Evolutionary conservation across 1,284 basidiomycete species (phyloP), one percentile per base, ranked within the genome.

Genomic region (Omphalotus olearius): DNA sequence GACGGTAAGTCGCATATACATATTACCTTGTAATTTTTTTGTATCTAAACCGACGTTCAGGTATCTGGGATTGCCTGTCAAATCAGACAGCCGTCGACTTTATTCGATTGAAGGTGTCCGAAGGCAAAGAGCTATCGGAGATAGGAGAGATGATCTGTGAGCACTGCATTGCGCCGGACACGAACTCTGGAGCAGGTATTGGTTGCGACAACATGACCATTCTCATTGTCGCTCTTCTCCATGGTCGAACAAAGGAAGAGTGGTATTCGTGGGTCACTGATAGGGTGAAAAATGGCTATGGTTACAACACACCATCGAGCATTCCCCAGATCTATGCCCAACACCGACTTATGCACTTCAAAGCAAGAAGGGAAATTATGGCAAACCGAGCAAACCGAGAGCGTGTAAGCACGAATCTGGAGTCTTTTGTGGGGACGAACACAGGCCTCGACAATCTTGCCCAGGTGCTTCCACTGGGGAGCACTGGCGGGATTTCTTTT

Each of bases 171-270:
- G 95, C 97, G 10, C 94, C 95, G 1, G 93, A 98, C 66, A 91
- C 92, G 2, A 89, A 91, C 43, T 90, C 91, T 38, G 93, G 92
- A 41, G 81, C 82, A 40, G 96, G 97, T 14, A 91, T 98, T 56
- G 97, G 97, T 18, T 98, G 95, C 66, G 97, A 99, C 74, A 99
- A 99, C 74, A 99, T 99, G 97, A 99, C 97, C 0, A 78, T 97
- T 50, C 81, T 98, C 59, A 81, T 99, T 53, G 82, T 99, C 45
- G 97, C 93, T 3, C 67, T 99, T 45, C 79, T 97, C 28, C 79
- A 90, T 57, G 95, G 92, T 28, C 84, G 86, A 54, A 93, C 93
- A 13, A 84, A 88, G 66, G 87, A 93, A 57, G 86, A 97, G 65
- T 99, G 97, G 97, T 91, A 91, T 64, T 69, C 79, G 20, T 99